A percentile compares a stretch with the other conserved stretches of the same genome.
Evolutionary conservation across 1,284 basidiomycete species (phyloP).

Genomic region (Ceratobasidium sp.): DNA sequence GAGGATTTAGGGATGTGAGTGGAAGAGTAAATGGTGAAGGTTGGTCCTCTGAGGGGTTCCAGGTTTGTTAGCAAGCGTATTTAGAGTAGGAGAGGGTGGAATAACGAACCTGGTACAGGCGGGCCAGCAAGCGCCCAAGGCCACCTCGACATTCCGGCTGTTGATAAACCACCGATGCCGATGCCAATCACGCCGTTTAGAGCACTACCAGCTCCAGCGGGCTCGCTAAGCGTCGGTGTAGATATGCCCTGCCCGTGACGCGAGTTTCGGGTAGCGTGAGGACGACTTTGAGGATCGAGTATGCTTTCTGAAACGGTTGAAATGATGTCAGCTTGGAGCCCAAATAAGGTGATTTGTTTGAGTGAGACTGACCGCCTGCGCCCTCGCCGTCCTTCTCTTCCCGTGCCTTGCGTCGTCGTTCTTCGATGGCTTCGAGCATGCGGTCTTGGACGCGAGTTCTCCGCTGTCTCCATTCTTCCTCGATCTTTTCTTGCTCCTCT

Average conservation of each 20-base stretch:
- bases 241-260: constrained; percentile 76
- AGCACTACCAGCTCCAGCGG: constrained; percentile 55
- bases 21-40: constrained; percentile 85
- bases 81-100: constrained; percentile 66
- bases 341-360: not conserved
- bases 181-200: constrained; percentile 55
- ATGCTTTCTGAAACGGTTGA: constrained; percentile 26
- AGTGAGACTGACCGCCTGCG: constrained; percentile 62
- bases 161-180: constrained; percentile 10
- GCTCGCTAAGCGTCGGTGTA: constrained; percentile 56
- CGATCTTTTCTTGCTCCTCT: constrained; percentile 79
- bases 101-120: constrained; percentile 33
- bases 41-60: constrained; percentile 69
- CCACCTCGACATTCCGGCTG: constrained; percentile 34
- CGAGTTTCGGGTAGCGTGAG: constrained; percentile 84
- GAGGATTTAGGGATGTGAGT: constrained; percentile 66
- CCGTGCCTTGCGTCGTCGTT: constrained; percentile 76
- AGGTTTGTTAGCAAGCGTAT: not conserved
- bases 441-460: constrained; percentile 78
- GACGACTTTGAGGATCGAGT: constrained; percentile 78
- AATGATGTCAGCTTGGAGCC: constrained; percentile 31
- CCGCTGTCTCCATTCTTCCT: constrained; percentile 82
- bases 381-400: constrained; percentile 88
- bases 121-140: constrained; percentile 44
- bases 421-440: constrained; percentile 84